Evolutionary conservation across 1,284 basidiomycete species (phyloP).

Genomic region (Fistulinella cinereoalba): DNA sequence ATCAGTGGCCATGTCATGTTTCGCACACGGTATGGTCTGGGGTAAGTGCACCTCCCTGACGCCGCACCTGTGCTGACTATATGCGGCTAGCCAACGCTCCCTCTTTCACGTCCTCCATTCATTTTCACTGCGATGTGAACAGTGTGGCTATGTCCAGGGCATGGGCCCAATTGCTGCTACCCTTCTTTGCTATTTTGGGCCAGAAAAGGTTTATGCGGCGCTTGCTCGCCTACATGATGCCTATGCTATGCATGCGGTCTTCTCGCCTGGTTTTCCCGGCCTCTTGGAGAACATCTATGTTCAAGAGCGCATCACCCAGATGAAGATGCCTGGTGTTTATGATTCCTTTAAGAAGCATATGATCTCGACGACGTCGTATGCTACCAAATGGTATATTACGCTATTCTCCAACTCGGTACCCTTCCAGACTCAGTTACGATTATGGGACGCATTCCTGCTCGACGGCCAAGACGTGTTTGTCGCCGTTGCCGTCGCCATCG

Average conservation of each 20-base stretch:
- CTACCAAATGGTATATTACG: slow-evolving; percentile 99
- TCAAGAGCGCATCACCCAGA: slow-evolving; percentile 84
- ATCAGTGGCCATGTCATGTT: slow-evolving; percentile 96
- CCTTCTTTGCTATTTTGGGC: slow-evolving; percentile 89
- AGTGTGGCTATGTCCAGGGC: slow-evolving; percentile 98
- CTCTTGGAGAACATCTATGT: slow-evolving; percentile 93
- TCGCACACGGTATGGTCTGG: slow-evolving; percentile 92
- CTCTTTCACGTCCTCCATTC: slow-evolving; percentile 94
- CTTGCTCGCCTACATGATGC: slow-evolving; percentile 84
- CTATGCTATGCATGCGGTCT: slow-evolving; percentile 89
- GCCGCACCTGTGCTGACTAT: slow-evolving; percentile 8
- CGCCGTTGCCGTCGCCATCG: slow-evolving; percentile 79
- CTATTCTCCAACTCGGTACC: slow-evolving; percentile 95
- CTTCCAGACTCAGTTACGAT: slow-evolving; percentile 88
- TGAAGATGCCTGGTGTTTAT: slow-evolving; percentile 87
- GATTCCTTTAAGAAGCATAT: slow-evolving; percentile 80
- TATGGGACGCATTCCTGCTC: slow-evolving; percentile 93
- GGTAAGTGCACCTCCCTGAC: slow-evolving; percentile 48
- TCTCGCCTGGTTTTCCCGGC: slow-evolving; percentile 94
- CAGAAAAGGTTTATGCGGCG: slow-evolving; percentile 82
- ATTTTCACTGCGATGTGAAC: slow-evolving; percentile 79
- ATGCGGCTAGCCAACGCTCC: slow-evolving; percentile 73
- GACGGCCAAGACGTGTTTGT: slow-evolving; percentile 91
- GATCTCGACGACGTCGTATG: slow-evolving; percentile 92
- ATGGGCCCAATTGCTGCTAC: slow-evolving; percentile 99